Evolutionary conservation across 768 basidiomycete genomes (phyloP), one percentile per base, ranked within the genome.

Genomic region (Phaffia australis): DNA sequence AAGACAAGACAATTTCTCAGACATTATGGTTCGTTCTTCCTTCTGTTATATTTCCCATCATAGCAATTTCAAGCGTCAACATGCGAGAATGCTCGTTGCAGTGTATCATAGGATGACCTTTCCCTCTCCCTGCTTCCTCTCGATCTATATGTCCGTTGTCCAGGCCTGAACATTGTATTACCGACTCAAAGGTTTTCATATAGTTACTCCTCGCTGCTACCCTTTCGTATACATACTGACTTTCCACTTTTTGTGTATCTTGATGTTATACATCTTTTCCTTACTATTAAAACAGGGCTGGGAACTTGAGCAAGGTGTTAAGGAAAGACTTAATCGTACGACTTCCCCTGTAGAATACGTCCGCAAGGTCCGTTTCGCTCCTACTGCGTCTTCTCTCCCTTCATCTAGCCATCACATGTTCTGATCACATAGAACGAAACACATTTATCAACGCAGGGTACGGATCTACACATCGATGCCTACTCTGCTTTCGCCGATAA

Each of bases 401-500:
- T 16, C 14, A n/a, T 21, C 14, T 47, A n/a, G 30, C 1, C 29
- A 30, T 23, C 32, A 25, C 25, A 63, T 27, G 1, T 48, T 23
- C 42, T 27, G 16, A 25, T 23, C 59, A 30, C 8, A 19, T 19
- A 42, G 11, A 42, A n/a, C n/a, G 47, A 60, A 30, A 15, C 50
- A 64, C 0, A 52, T 58, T 21, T 60, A 56, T 47, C 61, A 56
- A 52, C 65, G 23, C 60, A 76, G 75, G 76, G 72, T 0, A 72
- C 70, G 14, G 66, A 88, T 68, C 74, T 74, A 0, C 79, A 78
- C 42, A 79, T 89, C 70, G 89, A 91, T 73, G 84, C 84, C 52
- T 91, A 91, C 73, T 87, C 86, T n/a, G 88, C 85, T 1, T 90
- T 90, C 72, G 80, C 73, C 25, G 71, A 73, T 23, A 80, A 81